phyloP scores from a whole-genome alignment of 495 filamentous ascomycete genomes.

The Lasiosphaeria ovina region DNA sequence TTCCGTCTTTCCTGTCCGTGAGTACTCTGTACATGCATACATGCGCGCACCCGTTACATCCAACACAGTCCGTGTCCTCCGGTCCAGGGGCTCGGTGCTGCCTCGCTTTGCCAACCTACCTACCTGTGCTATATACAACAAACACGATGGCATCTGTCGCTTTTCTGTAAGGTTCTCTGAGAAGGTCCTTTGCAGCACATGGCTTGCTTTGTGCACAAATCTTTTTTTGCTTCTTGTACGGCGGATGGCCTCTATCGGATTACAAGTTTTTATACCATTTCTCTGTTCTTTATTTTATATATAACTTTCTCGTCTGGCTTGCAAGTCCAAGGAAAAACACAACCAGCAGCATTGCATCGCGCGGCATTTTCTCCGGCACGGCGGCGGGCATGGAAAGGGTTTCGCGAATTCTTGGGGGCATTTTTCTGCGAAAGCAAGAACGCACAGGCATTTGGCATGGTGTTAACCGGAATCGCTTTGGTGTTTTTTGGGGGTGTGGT shows the following conservation, averaged over 20 bases:
- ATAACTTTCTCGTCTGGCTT: constrained; percentile 12
- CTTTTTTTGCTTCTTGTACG: background rate
- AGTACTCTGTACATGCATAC: background rate
- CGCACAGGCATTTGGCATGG: no score
- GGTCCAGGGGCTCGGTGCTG: no score
- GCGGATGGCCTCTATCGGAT: background rate
- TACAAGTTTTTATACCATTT: constrained; percentile 16
- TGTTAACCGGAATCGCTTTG: no score
- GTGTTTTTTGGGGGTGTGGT: no score
- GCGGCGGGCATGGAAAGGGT: constrained; percentile 11
- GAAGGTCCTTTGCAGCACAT: background rate
- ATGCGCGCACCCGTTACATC: background rate
- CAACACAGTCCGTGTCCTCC: background rate
- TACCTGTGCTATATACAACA: constrained; percentile 1
- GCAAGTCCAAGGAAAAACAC: constrained; percentile 2
- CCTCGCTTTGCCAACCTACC: no score
- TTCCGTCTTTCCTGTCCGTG: background rate
- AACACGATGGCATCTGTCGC: background rate
- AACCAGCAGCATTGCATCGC: constrained; percentile 14
- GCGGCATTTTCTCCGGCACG: constrained; percentile 17
- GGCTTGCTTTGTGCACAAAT: constrained; percentile 1
- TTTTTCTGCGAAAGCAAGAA: background rate
- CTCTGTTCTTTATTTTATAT: constrained; percentile 1
- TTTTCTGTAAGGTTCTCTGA: background rate
- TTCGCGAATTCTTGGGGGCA: constrained; percentile 13